These are phyloP conservation scores for Monosporascus sp. DNA, from an alignment of 2,329 filamentous ascomycete species.

Conservation along the genomic window DNA sequence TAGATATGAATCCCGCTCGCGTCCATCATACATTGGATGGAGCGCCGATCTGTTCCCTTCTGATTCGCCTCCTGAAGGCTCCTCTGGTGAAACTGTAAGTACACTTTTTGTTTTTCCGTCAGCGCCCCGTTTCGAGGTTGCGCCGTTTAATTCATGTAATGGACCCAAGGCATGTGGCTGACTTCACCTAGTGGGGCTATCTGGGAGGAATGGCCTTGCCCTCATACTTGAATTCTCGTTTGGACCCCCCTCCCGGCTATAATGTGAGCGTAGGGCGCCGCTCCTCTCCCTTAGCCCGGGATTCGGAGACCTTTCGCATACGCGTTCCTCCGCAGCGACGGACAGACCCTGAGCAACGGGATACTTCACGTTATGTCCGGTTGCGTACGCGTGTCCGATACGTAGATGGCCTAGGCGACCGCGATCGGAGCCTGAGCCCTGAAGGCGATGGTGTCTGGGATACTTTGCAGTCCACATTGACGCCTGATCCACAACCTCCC, in stretches of 20 bases:
- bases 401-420: slow-evolving; percentile 75
- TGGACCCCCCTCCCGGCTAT: not conserved
- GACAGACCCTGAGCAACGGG: slow-evolving; percentile 1
- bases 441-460: slow-evolving; percentile 68
- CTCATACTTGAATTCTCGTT: not conserved
- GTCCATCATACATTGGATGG: not conserved
- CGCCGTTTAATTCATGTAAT: too few species aligned
- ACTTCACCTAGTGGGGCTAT: not conserved
- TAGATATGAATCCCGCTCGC: not conserved
- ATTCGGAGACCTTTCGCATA: not conserved
- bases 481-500: slow-evolving; percentile 74
- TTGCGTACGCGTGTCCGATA: slow-evolving; percentile 5
- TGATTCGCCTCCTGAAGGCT: not conserved
- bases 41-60: not conserved
- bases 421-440: slow-evolving; percentile 75
- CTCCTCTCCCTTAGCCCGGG: not conserved
- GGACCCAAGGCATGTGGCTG: not conserved
- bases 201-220: not conserved
- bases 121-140: too few species aligned
- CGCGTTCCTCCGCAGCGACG: not conserved
- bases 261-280: not conserved
- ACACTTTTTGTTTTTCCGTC: too few species aligned
- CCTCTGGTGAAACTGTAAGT: too few species aligned
- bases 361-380: not conserved
- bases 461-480: slow-evolving; percentile 72